Evolutionary conservation across 768 basidiomycete species (phyloP), one percentile per base, ranked within the genome.

Genomic region (Daedaleopsis nitida): DNA sequence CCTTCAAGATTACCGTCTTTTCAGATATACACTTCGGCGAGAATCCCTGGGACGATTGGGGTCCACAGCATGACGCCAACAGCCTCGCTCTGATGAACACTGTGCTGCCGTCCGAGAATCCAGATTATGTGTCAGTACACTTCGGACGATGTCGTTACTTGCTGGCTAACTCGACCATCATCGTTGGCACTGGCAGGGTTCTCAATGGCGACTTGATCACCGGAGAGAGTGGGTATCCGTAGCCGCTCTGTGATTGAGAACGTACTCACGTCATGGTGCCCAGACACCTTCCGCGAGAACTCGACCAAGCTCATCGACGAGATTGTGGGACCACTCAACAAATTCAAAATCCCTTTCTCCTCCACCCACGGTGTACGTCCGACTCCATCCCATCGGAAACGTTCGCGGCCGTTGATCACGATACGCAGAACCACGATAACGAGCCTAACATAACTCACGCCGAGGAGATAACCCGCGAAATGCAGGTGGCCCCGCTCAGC

Each of bases 21-120:
- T 88, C 87, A 8, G 90, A 92, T 66, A 72, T 91, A 34, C 89
- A 91, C 68, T 90, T 81, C 62, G 89, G 90, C 27, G 89, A 91
- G 72, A 86, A 89, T 65, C 86, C 88, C 9, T 87, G 85, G 83
- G 85, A 86, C 55, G 70, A 61, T 9, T 87, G 86, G 84, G 88
- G 89, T 0, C 84, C 85, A 19, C 75, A 80, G 64, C 87, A 91
- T 65, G 90, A 92, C 62, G 70, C 75, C 24, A 86, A 88, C 45
- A 90, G 86, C 60, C 79, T 78, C 11, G 73, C 73, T 5, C 69
- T 92, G 59, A 88, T 89, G 83, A 76, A 80, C 21, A 74, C 65
- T 1, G 77, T 91, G 19, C 68, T 92, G 27, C 69, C 73, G 3
- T 73, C 81, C 51, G 89, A 91, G 72, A 74, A 75, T 32, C 89